phyloP scores from a whole-genome alignment of 768 basidiomycete species.

The Termitomyces titanicus region DNA sequence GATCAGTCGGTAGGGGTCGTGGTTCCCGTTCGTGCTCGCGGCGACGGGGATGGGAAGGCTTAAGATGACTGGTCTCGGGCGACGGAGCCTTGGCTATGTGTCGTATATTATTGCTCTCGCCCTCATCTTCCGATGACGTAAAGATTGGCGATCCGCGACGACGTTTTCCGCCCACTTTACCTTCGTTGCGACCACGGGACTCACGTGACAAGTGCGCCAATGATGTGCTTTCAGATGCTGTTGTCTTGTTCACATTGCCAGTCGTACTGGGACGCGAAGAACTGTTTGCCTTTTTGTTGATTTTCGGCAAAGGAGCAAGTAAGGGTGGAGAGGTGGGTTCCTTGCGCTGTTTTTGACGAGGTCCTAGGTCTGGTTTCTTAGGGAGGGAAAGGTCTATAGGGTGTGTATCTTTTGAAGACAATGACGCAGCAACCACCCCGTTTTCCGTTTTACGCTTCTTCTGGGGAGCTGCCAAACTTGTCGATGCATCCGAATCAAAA shows the following conservation, averaged over 20 bases:
- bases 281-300: slow-evolving; percentile 13
- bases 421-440: slow-evolving; percentile 12
- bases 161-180: slow-evolving; percentile 28
- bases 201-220: slow-evolving; percentile 14
- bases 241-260: slow-evolving; percentile 6
- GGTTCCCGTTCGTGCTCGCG: slow-evolving; percentile 28
- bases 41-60: slow-evolving; percentile 24
- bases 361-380: slow-evolving; percentile 33
- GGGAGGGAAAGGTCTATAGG: slow-evolving; percentile 25
- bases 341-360: slow-evolving; percentile 36
- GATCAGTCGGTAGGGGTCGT: slow-evolving; percentile 42
- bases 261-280: slow-evolving; percentile 1
- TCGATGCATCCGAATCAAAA: slow-evolving; percentile 26
- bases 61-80: slow-evolving; percentile 14
- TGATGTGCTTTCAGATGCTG: slow-evolving; percentile 14
- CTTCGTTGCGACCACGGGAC: slow-evolving; percentile 11
- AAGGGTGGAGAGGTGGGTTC: slow-evolving; percentile 28
- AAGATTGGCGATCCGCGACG: slow-evolving; percentile 60
- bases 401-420: slow-evolving; percentile 14
- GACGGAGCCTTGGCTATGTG: slow-evolving; percentile 11
- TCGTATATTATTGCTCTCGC: slow-evolving; percentile 27
- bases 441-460: slow-evolving; percentile 46
- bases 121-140: slow-evolving; percentile 66
- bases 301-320: slow-evolving; percentile 15
- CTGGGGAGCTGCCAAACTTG: slow-evolving; percentile 13